Base-by-base conservation (phyloP, 2,329 filamentous ascomycete genomes). In the Alternaria consortialis region DNA sequence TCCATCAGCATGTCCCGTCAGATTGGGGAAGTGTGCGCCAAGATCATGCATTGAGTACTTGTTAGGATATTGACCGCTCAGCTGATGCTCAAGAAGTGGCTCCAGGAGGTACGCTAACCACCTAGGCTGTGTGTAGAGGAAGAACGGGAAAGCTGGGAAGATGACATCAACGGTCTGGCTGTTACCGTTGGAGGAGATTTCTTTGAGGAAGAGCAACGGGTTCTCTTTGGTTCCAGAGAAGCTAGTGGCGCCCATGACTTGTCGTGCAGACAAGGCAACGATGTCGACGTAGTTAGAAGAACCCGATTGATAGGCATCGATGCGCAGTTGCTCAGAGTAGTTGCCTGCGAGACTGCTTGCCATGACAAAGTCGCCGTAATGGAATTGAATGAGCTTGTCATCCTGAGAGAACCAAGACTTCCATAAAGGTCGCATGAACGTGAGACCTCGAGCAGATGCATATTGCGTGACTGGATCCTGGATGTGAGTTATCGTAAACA, bases 81-180 rank as follows among this genome's bases (percentile, higher is more conserved):
- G 80, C 82, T 91, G 91, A 76, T 95, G 91, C 78, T 95, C 92
- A 53, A 95, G 85, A 25, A 94, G 82, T 6, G 92, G 92, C 75
- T 94, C 91, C 5, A 95, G 82, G 3, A 94, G 83, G 72, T 94
- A 94, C 1, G 88, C 90, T 58, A 94, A 81, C 91, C 91, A 94
- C 60, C 87, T 84, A 2, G 92, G 92, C 68, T 94, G 93, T 17
- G 91, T 93, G 74, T 94, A 95, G 20, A 94, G 77, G 82, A 94
- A 94, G 83, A 94, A 95, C 0, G 92, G 91, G 78, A 93, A 94
- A 0, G 91, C 86, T 0, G 92, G 92, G 81, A 93, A 95, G 69
- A 96, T 94, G 58, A 96, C 91, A 80, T 94, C 91, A 11, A 95
- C 90, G 0, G 92, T 95, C 74, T 95, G 92, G 77, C 89, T 89